Evolutionary conservation across 257 asterid genomes (phyloP), one percentile per base, ranked within the genome.

Genomic region (Galeopsis tetrahit): DNA sequence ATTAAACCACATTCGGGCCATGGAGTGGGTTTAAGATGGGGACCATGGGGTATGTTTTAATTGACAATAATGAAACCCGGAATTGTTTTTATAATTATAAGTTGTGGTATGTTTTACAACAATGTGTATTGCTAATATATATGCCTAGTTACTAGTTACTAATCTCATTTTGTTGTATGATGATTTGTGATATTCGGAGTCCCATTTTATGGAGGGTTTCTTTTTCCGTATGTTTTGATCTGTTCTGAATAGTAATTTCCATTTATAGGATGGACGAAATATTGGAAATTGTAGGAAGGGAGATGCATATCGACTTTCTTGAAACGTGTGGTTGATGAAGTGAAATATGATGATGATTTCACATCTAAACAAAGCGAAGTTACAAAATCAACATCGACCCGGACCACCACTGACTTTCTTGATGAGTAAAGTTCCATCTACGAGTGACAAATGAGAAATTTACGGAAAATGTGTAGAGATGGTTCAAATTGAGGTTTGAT

Each of bases 261-360:
- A 44, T 69, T 42, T 51, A 66, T 81, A 90, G 93, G 89, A 72
- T 93, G 74, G 91, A 82, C 4, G 97, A 87, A 68, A 75, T 89
- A 76, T 69, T 89, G 73, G 84, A 77, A 43, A 66, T 68, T 6
- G 95, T 82, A 7, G 88, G 93, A 71, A 85, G 80, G 67, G 98
- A 90, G 70, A 85, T 93, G 90, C 88, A 39, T 10, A 79, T 86
- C n/a, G 78, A 69, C 73, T 89, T 79, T 71, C 85, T 60, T 79
- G 86, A 82, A 63, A 65, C 74, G 34, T 43, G 31, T 11, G 32
- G 77, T 65, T 38, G 76, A 76, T 64, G 48, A 58, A 59, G 68
- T 53, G 6, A 31, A 58, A 10, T 34, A 33, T 4, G 63, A 17
- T 8, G n/a, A 40, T 46, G 39, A 10, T 43, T 51, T 43, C 38